Evolutionary conservation across 192 early-diverging fungal species (phyloP).

Genomic region (Gaertneriomyces sp.): DNA sequence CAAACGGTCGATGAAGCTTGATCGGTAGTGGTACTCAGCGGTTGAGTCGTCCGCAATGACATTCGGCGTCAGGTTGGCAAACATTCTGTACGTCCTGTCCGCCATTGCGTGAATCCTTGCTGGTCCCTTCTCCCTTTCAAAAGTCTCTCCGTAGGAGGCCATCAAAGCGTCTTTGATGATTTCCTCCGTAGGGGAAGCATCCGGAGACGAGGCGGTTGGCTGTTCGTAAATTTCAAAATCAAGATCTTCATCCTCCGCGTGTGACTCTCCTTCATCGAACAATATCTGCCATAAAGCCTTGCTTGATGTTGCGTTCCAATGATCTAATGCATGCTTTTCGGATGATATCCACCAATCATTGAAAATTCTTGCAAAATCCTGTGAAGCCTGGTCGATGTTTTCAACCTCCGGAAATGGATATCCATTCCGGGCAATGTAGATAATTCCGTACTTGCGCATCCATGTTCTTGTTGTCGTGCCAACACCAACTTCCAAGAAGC

Average conservation of each 20-base stretch:
- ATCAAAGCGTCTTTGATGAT: not conserved
- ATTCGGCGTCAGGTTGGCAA: slow-evolving; percentile 5
- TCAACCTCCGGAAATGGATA: slow-evolving; percentile 3
- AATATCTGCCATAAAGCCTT: slow-evolving; percentile 1
- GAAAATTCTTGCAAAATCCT: not conserved
- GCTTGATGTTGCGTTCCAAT: slow-evolving; percentile 1
- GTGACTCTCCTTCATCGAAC: slow-evolving; percentile 3
- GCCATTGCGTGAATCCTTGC: slow-evolving; percentile 5
- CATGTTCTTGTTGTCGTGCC: not conserved
- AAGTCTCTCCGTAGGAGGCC: slow-evolving; percentile 1
- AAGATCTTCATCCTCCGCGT: slow-evolving; percentile 2
- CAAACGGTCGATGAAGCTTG: slow-evolving; percentile 5
- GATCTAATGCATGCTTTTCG: not conserved
- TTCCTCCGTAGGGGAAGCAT: slow-evolving; percentile 1
- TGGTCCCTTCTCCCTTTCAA: slow-evolving; percentile 1
- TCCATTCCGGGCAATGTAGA: slow-evolving; percentile 2
- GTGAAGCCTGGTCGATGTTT: slow-evolving; percentile 3
- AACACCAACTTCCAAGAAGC: no score
- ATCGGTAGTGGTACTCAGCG: not conserved
- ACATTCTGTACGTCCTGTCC: slow-evolving; percentile 2
- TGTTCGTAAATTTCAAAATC: slow-evolving; percentile 1
- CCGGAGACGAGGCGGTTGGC: slow-evolving; percentile 1
- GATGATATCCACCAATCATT: not conserved
- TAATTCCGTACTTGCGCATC: slow-evolving; percentile 2
- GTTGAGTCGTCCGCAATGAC: slow-evolving; percentile 3